phyloP scores from a whole-genome alignment of 2,329 filamentous ascomycete genomes.

The Curvularia hawaiiensis region DNA sequence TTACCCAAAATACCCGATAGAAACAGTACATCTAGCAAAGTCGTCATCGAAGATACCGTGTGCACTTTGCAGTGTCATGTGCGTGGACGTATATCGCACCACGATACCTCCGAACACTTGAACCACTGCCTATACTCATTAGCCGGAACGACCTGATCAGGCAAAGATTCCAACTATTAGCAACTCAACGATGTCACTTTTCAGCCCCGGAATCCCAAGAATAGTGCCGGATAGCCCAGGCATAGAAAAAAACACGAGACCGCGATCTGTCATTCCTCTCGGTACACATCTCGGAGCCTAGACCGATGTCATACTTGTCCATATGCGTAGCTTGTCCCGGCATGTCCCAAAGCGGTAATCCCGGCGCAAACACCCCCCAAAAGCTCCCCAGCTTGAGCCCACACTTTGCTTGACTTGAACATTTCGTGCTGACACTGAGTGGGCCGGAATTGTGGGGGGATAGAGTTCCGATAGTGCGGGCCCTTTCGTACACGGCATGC shows the following conservation, averaged over 20 bases:
- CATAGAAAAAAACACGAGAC: background rate
- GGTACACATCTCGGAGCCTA: slow-evolving; percentile 13
- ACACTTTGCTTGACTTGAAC: background rate
- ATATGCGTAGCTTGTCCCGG: slow-evolving; percentile 8
- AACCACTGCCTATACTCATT: background rate
- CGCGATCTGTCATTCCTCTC: background rate
- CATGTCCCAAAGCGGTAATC: slow-evolving; percentile 24
- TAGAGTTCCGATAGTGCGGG: background rate
- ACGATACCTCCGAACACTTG: background rate
- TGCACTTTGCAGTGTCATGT: background rate
- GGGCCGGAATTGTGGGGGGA: slow-evolving; percentile 5
- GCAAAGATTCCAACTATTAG: background rate
- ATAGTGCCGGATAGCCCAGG: background rate
- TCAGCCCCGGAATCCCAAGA: no score
- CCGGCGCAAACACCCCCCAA: slow-evolving; percentile 24
- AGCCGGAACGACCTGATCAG: background rate
- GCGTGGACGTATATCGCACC: background rate
- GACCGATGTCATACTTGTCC: slow-evolving; percentile 21
- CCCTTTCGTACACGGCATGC: background rate
- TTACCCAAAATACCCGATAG: background rate
- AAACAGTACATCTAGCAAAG: background rate
- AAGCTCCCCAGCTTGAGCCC: background rate
- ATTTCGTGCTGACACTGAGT: slow-evolving; percentile 2
- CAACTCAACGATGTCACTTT: no score
- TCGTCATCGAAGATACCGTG: background rate